Evolutionary conservation across 192 early-diverging fungal genomes (phyloP).

Genomic region (Chytriomyces hyalinus): DNA sequence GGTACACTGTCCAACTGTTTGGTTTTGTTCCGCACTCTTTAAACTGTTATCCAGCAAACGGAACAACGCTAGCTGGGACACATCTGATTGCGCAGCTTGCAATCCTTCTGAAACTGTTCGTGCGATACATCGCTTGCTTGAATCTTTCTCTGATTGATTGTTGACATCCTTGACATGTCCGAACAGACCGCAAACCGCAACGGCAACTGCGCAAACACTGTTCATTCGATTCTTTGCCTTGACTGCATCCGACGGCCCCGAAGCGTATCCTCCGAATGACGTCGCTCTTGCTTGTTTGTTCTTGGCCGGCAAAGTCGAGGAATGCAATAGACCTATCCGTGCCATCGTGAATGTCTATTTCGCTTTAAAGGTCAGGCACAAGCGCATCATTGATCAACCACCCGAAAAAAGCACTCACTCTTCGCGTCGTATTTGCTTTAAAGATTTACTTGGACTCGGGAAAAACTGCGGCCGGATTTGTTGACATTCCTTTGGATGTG

Average conservation of each 20-base stretch:
- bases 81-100: background rate
- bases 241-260: constrained; percentile 61
- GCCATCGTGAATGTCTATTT: constrained; percentile 84
- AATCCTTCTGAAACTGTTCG: background rate
- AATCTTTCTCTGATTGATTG: background rate
- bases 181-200: constrained; percentile 85
- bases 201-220: constrained; percentile 95
- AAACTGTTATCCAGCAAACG: background rate
- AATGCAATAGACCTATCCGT: constrained; percentile 75
- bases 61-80: background rate
- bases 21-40: too few species aligned
- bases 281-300: constrained; percentile 52
- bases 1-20: too few species aligned
- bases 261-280: constrained; percentile 65
- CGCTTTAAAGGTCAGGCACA: constrained; percentile 34
- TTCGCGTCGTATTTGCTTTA: background rate
- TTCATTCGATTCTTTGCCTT: constrained; percentile 92
- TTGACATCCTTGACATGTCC: background rate
- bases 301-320: constrained; percentile 68
- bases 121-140: background rate
- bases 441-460: background rate
- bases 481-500: constrained; percentile 25
- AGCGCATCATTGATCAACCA: constrained; percentile 4
- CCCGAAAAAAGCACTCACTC: background rate
- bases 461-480: constrained; percentile 5